phyloP scores from a whole-genome alignment of 345 rosid genomes.

The Gossypium sturtianum region DNA sequence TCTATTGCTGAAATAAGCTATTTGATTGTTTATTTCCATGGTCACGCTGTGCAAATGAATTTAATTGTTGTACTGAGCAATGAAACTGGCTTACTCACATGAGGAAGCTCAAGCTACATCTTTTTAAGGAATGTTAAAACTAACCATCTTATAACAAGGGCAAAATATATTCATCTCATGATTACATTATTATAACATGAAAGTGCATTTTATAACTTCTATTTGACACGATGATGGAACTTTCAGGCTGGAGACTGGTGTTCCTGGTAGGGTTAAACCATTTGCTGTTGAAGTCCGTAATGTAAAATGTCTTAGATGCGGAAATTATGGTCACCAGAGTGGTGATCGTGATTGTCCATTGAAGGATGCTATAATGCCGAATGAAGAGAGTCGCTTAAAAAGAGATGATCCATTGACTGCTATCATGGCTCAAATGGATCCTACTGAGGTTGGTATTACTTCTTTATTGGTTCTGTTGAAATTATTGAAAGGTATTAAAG shows the following conservation, averaged over 20 bases:
- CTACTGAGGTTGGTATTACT: slow-evolving; percentile 58
- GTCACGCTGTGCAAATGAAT: background rate
- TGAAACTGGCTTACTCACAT: background rate
- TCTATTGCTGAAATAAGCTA: background rate
- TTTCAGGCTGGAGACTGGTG: slow-evolving; percentile 85
- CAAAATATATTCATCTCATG: background rate
- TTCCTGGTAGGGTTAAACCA: slow-evolving; percentile 73
- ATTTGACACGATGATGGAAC: slow-evolving; percentile 5
- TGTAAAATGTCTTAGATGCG: slow-evolving; percentile 90
- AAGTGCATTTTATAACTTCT: background rate
- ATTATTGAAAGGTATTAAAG: background rate
- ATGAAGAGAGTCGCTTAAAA: slow-evolving; percentile 80
- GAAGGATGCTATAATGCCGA: slow-evolving; percentile 96
- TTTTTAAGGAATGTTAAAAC: background rate
- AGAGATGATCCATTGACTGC: slow-evolving; percentile 96
- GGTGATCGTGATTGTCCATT: slow-evolving; percentile 97
- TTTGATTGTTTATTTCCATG: background rate
- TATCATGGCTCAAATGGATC: slow-evolving; percentile 72
- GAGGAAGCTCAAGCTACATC: background rate
- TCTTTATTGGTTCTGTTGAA: background rate
- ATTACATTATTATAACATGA: background rate
- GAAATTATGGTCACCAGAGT: slow-evolving; percentile 89
- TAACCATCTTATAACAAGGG: background rate
- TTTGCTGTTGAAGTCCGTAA: slow-evolving; percentile 89
- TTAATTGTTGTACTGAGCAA: background rate